phyloP scores from a whole-genome alignment of 345 rosid species.

The Lumnitzera racemosa region DNA sequence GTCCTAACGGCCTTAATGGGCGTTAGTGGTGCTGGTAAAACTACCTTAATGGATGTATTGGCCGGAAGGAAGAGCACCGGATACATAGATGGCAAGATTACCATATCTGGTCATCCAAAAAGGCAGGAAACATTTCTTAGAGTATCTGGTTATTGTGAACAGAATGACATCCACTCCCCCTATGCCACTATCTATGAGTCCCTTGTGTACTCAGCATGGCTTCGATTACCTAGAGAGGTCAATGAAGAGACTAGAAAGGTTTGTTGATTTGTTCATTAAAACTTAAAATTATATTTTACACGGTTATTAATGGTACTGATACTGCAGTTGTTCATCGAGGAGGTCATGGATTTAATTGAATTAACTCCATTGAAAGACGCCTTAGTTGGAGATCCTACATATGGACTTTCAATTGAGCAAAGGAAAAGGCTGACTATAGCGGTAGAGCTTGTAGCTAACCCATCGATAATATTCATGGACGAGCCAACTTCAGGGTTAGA shows the following conservation, averaged over 20 bases:
- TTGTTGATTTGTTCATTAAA: not conserved
- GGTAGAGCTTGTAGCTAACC: conserved; percentile 21
- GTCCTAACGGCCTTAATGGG: conserved; percentile 25
- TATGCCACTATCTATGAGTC: conserved; percentile 16
- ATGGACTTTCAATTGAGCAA: conserved; percentile 20
- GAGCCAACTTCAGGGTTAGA: conserved; percentile 26
- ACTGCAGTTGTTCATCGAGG: conserved; percentile 9
- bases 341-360: conserved; percentile 18
- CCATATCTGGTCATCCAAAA: conserved; percentile 9
- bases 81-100: conserved; percentile 14
- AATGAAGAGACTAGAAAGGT: conserved; percentile 12
- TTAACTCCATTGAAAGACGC: conserved; percentile 12
- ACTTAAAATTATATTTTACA: not conserved
- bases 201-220: conserved; percentile 16
- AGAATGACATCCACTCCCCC: conserved; percentile 17
- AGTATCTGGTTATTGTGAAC: conserved; percentile 14
- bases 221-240: conserved; percentile 10
- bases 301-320: not conserved
- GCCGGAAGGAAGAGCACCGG: conserved; percentile 17
- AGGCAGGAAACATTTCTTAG: conserved; percentile 12
- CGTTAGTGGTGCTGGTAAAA: conserved; percentile 26
- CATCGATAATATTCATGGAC: conserved; percentile 21
- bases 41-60: conserved; percentile 20
- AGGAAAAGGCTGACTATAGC: conserved; percentile 20
- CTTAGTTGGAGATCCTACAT: conserved; percentile 13